A percentile compares a stretch with the other conserved stretches of the same genome.
Conservation (phyloP, 495 filamentous ascomycete species). For the Beverwykella pulmonaria region DNA sequence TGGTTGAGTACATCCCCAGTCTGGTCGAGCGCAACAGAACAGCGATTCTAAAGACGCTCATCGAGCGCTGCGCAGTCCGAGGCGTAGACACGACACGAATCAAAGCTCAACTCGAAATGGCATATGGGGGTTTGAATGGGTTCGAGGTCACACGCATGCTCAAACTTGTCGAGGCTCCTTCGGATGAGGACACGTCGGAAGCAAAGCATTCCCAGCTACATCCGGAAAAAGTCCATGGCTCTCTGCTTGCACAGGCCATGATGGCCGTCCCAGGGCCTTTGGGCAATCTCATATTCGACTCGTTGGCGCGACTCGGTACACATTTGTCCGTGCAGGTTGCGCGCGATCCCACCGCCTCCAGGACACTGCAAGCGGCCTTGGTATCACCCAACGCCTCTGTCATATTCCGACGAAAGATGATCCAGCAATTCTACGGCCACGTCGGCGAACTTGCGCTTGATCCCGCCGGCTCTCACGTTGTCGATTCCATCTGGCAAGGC, state of each 20-base stretch:
- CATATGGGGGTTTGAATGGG: constrained; percentile 53
- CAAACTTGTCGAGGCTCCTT: constrained; percentile 43
- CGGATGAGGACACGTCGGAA: constrained; percentile 36
- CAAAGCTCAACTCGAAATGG: constrained; percentile 60
- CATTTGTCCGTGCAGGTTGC: constrained; percentile 53
- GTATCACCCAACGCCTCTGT: constrained; percentile 58
- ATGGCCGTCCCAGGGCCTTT: constrained; percentile 60
- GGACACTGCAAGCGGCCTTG: constrained; percentile 70
- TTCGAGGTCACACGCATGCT: constrained; percentile 54
- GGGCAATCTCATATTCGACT: constrained; percentile 60
- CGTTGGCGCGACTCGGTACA: constrained; percentile 51
- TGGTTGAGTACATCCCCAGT: constrained; percentile 67
- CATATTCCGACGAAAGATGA: constrained; percentile 65
- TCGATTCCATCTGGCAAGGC: constrained; percentile 74
- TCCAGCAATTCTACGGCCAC: constrained; percentile 61
- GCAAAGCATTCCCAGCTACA: constrained; percentile 8
- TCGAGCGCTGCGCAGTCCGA: constrained; percentile 79
- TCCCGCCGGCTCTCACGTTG: constrained; percentile 72
- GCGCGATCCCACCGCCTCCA: constrained; percentile 64
- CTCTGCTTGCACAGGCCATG: constrained; percentile 68
- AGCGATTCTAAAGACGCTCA: constrained; percentile 73
- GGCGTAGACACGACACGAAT: constrained; percentile 62
- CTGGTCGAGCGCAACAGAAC: constrained; percentile 75
- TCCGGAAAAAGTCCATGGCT: constrained; percentile 62
- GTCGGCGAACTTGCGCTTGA: constrained; percentile 68